Evolutionary conservation across 2,329 filamentous ascomycete species (phyloP), one percentile per base, ranked within the genome.

Genomic region (Mycocentrospora acerina): DNA sequence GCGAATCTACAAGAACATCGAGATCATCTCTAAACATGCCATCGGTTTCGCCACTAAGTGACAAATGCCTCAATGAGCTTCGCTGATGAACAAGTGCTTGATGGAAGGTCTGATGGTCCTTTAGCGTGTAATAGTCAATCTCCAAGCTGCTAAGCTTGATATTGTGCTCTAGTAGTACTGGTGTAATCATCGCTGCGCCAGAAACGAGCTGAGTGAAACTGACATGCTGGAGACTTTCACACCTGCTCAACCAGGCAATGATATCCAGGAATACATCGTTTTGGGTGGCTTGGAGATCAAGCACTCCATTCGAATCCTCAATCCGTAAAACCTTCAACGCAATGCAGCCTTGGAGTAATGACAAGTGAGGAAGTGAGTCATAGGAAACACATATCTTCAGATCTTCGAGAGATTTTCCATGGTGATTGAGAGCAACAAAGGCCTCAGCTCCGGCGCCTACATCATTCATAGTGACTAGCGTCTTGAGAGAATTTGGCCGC

Each of bases 401-500:
- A 42, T 73, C 66, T 42, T 69, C 75, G 9, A 88, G 67, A 4
- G 82, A 80, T 28, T 71, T 60, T 11, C 71, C 66, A 48, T 83
- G 80, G 15, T 67, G 66, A 42, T 72, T 75, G 5, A 83, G 52
- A 3, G 76, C 74, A 17, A 71, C 59, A 31, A 85, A 76, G 1
- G 81, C 78, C 29, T 77, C 69, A 3, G 70, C 64, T 1, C 76
- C 77, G 12, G 85, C 71, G 3, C 72, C 66, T 46, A 79, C 79
- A 27, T 71, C 68, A 53, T 77, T 78, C 37, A 81, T 72, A 18
- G 82, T 74, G 40, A 80, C 71, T 39, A 88, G 81, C 14, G 73
- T 74, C 39, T 72, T 71, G 9, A 88, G 64, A 1, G 74, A 79
- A 45, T 86, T 75, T 2, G 75, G 71, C 13, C 66, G 72, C 32